Percentiles rank a stretch among this genome's conserved stretches.
These are phyloP conservation scores for Saprolegnia diclina DNA, from an alignment of 352 stramenopile species.

Conservation along the genomic window DNA sequence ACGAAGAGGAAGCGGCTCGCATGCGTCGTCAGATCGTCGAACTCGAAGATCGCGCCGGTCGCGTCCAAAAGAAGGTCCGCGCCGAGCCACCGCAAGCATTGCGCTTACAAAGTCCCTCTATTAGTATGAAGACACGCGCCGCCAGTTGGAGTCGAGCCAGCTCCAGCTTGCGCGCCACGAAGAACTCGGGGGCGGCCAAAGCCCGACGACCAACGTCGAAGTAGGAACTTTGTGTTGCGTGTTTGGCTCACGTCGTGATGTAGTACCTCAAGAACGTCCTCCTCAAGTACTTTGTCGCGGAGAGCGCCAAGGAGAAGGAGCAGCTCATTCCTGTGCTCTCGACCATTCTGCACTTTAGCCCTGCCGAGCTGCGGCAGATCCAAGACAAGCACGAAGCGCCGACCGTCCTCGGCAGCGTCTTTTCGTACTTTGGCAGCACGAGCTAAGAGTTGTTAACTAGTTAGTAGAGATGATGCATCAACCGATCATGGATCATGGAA, in stretches of 20 bases:
- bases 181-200: background rate
- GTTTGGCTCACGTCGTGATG: conserved; percentile 7
- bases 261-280: conserved; percentile 83
- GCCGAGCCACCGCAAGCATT: background rate
- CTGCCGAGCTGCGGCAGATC: conserved; percentile 57
- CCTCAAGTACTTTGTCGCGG: conserved; percentile 79
- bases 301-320: conserved; percentile 66
- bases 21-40: conserved; percentile 43
- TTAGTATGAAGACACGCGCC: conserved; percentile 55
- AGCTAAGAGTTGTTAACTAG: background rate
- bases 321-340: conserved; percentile 74
- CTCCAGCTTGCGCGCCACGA: conserved; percentile 30
- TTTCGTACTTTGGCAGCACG: conserved; percentile 57
- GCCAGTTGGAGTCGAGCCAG: conserved; percentile 44
- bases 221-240: background rate
- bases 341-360: conserved; percentile 66
- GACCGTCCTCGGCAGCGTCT: conserved; percentile 55
- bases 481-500: background rate
- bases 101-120: too few species aligned
- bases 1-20: conserved; percentile 38
- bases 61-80: conserved; percentile 48
- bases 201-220: background rate
- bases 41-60: conserved; percentile 39
- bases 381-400: conserved; percentile 40
- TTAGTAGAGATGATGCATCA: background rate